A percentile compares a stretch with the other conserved stretches of the same genome.
These are phyloP conservation scores for Venturia oleaginea DNA, from an alignment of 2,329 filamentous ascomycete genomes.

Conservation along the genomic window DNA sequence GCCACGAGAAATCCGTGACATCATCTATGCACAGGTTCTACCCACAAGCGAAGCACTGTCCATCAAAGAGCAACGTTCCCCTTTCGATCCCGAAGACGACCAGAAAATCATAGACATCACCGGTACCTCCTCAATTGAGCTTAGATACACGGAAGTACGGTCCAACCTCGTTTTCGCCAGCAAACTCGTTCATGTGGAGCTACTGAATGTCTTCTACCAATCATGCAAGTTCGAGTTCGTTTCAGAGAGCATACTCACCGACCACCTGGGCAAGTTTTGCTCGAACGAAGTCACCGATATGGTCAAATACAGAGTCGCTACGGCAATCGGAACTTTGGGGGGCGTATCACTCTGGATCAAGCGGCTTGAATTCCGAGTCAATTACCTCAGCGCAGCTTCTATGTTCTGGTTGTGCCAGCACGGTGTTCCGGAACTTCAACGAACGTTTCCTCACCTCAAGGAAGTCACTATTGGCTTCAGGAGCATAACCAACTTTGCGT, in stretches of 20 bases:
- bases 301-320: not conserved
- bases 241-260: not conserved
- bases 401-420: not conserved
- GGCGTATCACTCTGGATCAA: not conserved
- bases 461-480: not conserved
- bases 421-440: not conserved
- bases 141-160: not conserved
- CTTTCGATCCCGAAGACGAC: not conserved
- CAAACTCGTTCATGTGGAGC: not conserved
- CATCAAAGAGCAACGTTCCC: not conserved
- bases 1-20: not conserved
- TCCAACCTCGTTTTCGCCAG: not conserved
- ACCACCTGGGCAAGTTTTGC: not conserved
- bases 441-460: not conserved
- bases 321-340: not conserved
- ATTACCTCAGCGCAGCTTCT: not conserved
- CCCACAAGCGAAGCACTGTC: not conserved
- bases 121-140: not conserved
- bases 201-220: not conserved
- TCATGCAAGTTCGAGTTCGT: not conserved
- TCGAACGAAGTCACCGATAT: not conserved
- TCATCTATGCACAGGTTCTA: not conserved
- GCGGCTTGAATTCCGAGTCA: not conserved
- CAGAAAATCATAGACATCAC: not conserved
- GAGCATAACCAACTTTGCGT: not conserved